Evolutionary conservation across 2,329 filamentous ascomycete species (phyloP), one percentile per base, ranked within the genome.

Genomic region (Fusarium pseudocircinatum): DNA sequence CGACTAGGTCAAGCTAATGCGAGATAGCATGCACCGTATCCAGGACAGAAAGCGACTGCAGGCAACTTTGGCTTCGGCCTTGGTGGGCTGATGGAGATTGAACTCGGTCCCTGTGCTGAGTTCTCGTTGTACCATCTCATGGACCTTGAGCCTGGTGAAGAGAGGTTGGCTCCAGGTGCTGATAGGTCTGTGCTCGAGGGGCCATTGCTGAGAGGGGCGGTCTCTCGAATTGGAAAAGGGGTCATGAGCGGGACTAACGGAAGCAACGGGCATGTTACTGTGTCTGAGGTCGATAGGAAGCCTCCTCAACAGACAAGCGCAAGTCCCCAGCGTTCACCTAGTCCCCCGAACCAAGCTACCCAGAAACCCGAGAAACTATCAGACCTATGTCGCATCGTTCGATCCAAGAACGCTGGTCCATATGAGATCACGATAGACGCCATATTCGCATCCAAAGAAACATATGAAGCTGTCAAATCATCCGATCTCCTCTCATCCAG

Each of bases 371-470:
- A 62, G 20, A 76, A 56, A 1, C 42, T 78, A 13, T 70, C 80
- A 0, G 82, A 85, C 34, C 53, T 87, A 7, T 82, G 84, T 0
- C 79, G 78, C 6, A 80, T 86, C 4, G 72, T 88, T 1, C 82
- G 87, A 1, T 86, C 84, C 20, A 89, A 88, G 73, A 88, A 87
- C 49, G 80, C 76, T 1, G 76, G 76, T 1, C 76, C 76, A 3
- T 89, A 82, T 65, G 86, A 88, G 68, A 80, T 88, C 34, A 88
- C 87, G 0, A 81, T 88, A 32, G 87, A 89, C 62, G 80, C 87
- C 40, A 85, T 89, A 59, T 89, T 89, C 72, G 76, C 76, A 1
- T 77, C 79, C 1, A 60, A 73, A 16, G 74, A 74, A 1, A 74
- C 77, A 0, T 88, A 84, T 63, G 32, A 76, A 4, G 28, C 49